Percentiles rank a stretch among this genome's conserved stretches.
These are phyloP conservation scores for Cutaneotrichosporon sp. DNA, from an alignment of 1,284 basidiomycete species.

Conservation along the genomic window DNA sequence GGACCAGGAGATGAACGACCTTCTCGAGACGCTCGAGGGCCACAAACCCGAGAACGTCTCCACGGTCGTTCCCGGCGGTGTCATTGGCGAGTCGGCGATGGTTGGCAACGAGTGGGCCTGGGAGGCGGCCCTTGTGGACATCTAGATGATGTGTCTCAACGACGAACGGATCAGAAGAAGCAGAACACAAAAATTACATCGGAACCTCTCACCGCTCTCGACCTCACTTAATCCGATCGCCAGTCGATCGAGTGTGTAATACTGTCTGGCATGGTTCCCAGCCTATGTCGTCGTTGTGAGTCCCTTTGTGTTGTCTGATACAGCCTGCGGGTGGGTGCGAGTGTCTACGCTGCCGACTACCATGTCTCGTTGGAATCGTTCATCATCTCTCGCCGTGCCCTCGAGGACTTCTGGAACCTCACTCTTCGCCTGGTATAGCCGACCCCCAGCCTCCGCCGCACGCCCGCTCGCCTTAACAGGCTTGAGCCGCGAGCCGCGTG, in stretches of 20 bases:
- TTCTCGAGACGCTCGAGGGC: slow-evolving; percentile 24
- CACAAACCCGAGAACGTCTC: slow-evolving; percentile 11
- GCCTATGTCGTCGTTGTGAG: slow-evolving; percentile 6
- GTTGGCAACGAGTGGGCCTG: slow-evolving; percentile 19
- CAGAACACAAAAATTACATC: slow-evolving; percentile 1
- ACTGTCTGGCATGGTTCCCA: neutral
- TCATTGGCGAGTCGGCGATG: slow-evolving; percentile 4
- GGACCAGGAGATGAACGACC: slow-evolving; percentile 27
- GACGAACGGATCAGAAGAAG: neutral
- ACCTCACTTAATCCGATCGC: neutral
- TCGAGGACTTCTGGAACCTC: neutral
- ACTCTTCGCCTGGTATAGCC: slow-evolving; percentile 6
- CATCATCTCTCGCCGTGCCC: neutral
- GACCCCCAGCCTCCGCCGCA: slow-evolving; percentile 22
- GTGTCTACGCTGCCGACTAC: neutral
- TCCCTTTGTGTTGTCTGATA: slow-evolving; percentile 5
- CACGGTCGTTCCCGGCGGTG: slow-evolving; percentile 9
- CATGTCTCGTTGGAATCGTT: neutral
- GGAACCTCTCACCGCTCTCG: neutral
- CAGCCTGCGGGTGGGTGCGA: neutral
- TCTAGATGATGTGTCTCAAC: slow-evolving; percentile 11
- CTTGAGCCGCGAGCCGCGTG: slow-evolving; percentile 26
- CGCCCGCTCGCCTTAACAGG: slow-evolving; percentile 20
- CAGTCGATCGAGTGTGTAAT: slow-evolving; percentile 1
- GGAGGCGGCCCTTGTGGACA: slow-evolving; percentile 20